Base-by-base conservation (phyloP, 2,329 filamentous ascomycete species). In the Fusarium xyrophilum region DNA sequence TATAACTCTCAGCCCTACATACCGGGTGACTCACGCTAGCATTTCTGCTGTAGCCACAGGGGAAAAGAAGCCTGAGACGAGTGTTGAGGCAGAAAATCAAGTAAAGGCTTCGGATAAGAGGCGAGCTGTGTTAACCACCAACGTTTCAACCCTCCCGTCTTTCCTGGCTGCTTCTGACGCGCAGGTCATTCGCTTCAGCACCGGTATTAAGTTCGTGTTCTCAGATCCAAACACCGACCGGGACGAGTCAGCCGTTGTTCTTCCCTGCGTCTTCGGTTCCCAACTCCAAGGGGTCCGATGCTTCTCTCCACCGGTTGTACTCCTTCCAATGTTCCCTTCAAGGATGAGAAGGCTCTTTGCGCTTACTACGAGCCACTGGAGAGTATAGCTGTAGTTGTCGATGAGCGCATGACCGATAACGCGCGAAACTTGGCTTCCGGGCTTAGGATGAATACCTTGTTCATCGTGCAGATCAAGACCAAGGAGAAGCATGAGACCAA, bases 391-490 rank as follows among this genome's bases (percentile, higher is more conserved):
- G 60, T 65, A 2, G 27, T 65, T 0, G 60, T 65, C 0, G 54
- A 65, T 10, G 60, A 65, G 10, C 32, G 36, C 7, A 65, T 65
- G 60, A 65, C 62, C 0, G 62, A 65, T 2, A 65, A 65, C 32
- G 60, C 62, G 10, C 60, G 62, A 15, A 65, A 65, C 12, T 7
- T 65, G n/a, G 46, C 62, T 2, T 30, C 60, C 0, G 15, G 42
- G 2, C 7, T 54, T 2, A 14, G 60, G 21, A 21, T 65, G 3
- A 65, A 65, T 14, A 62, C 62, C 0, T 2, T 65, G 6, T 65
- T 60, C 46, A 39, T 65, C 4, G 32, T 65, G 14, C 61, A 65
- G 32, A 14, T 65, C 0, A 12, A 48, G 19, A 15, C 30, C 0
- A 15, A 32, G n/a, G 25, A 60, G 13, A 48, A 43, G 11, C 60